Evolutionary conservation across 179 eudicot genomes (phyloP).

Genomic region (Spinacia oleracea): DNA sequence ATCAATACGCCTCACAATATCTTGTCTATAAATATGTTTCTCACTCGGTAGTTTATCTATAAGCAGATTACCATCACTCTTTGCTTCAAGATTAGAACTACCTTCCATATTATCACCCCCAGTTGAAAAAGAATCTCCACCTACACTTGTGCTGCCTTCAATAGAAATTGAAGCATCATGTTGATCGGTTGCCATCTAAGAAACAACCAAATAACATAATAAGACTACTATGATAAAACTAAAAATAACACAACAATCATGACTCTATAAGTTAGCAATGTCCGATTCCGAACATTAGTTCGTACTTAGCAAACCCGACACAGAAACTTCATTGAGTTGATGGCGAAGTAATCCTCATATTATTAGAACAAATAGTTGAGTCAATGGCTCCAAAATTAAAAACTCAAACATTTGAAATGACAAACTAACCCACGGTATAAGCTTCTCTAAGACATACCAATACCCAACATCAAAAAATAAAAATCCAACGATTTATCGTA

Average conservation of each 20-base stretch:
- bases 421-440: neutral
- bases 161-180: constrained; percentile 30
- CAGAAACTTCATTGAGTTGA: neutral
- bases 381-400: constrained; percentile 20
- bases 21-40: constrained; percentile 72
- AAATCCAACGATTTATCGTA: neutral
- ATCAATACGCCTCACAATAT: constrained; percentile 70
- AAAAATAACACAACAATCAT: neutral
- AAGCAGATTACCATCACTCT: constrained; percentile 21
- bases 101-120: constrained; percentile 22
- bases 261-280: neutral
- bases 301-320: neutral
- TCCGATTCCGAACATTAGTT: neutral
- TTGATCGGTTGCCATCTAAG: constrained; percentile 45
- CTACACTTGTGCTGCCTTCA: constrained; percentile 30
- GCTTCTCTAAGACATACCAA: neutral
- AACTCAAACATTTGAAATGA: neutral
- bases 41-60: constrained; percentile 32
- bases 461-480: neutral
- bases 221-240: neutral
- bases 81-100: constrained; percentile 23
- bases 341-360: neutral
- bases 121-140: constrained; percentile 19
- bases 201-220: constrained; percentile 23
- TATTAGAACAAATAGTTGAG: neutral